phyloP scores from a whole-genome alignment of 2,329 filamentous ascomycete species.

The Akanthomyces uredinophilus region DNA sequence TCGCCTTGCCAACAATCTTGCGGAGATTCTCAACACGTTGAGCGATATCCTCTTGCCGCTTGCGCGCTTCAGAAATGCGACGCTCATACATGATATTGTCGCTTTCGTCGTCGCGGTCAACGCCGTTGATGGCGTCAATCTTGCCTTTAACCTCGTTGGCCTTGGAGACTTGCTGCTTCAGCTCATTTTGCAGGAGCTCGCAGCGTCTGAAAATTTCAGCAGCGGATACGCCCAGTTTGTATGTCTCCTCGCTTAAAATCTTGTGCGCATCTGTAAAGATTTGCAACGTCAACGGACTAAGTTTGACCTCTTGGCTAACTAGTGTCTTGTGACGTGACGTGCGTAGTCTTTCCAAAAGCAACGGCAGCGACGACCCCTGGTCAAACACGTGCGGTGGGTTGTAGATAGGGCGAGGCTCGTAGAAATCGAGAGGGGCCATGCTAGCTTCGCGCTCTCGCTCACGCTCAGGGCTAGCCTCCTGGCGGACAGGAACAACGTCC shows the following conservation, averaged over 20 bases:
- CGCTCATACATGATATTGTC: conserved; percentile 54
- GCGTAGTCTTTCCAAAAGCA: conserved; percentile 50
- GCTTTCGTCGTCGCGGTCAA: conserved; percentile 42
- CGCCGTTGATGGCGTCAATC: conserved; percentile 57
- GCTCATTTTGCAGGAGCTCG: conserved; percentile 61
- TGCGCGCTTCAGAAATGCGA: conserved; percentile 49
- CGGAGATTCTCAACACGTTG: conserved; percentile 56
- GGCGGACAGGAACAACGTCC: conserved; percentile 38
- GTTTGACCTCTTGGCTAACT: conserved; percentile 61
- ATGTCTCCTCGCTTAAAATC: conserved; percentile 63
- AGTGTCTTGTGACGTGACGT: conserved; percentile 57
- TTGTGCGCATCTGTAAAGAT: conserved; percentile 70
- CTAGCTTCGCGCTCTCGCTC: conserved; percentile 37
- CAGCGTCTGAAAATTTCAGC: conserved; percentile 70
- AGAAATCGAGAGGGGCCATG: conserved; percentile 45
- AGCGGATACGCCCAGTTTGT: conserved; percentile 62
- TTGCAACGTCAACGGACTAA: conserved; percentile 65
- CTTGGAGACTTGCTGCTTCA: conserved; percentile 61
- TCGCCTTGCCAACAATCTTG: conserved; percentile 37
- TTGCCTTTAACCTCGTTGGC: conserved; percentile 60
- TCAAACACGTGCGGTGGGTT: conserved; percentile 58
- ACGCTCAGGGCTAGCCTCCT: conserved; percentile 37
- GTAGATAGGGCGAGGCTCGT: conserved; percentile 62
- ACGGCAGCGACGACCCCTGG: conserved; percentile 49
- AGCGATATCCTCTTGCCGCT: conserved; percentile 51